These are phyloP conservation scores for Vicia faba DNA, from an alignment of 306 rosid genomes.

Conservation along the genomic window DNA sequence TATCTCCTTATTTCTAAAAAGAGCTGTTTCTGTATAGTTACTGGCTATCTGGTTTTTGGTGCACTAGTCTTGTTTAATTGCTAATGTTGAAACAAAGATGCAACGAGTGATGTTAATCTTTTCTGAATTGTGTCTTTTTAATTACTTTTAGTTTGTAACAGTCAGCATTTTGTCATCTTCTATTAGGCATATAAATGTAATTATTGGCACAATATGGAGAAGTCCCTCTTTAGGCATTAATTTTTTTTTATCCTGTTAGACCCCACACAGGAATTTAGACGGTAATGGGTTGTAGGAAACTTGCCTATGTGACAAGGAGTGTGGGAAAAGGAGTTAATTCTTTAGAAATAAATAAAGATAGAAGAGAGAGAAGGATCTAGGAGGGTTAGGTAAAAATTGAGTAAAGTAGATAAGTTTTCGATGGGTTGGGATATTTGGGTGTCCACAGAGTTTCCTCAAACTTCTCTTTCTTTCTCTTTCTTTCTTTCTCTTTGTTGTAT, in stretches of 20 bases:
- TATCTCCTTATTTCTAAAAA: not conserved
- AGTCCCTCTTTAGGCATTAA: not conserved
- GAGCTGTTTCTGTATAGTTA: constrained; percentile 15
- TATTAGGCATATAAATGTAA: constrained; percentile 10
- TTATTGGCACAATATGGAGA: not conserved
- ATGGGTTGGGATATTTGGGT: not conserved
- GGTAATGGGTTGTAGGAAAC: constrained; percentile 5
- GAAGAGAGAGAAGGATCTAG: not conserved
- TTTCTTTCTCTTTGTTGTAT: not conserved
- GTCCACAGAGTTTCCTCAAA: not conserved
- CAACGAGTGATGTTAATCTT: not conserved
- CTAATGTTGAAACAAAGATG: constrained; percentile 17
- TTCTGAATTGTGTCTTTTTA: not conserved
- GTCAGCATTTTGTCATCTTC: constrained; percentile 1
- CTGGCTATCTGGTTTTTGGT: constrained; percentile 28
- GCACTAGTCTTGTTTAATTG: constrained; percentile 15
- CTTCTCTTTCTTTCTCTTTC: no score
- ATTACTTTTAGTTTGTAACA: constrained; percentile 14
- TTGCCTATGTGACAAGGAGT: not conserved
- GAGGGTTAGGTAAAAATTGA: not conserved
- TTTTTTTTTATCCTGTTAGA: not conserved
- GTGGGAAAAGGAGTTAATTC: not conserved
- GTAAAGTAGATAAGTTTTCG: not conserved
- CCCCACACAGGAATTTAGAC: constrained; percentile 1
- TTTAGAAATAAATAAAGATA: not conserved